Evolutionary conservation across 2,329 filamentous ascomycete species (phyloP).

Genomic region (Fusarium tuaranense): DNA sequence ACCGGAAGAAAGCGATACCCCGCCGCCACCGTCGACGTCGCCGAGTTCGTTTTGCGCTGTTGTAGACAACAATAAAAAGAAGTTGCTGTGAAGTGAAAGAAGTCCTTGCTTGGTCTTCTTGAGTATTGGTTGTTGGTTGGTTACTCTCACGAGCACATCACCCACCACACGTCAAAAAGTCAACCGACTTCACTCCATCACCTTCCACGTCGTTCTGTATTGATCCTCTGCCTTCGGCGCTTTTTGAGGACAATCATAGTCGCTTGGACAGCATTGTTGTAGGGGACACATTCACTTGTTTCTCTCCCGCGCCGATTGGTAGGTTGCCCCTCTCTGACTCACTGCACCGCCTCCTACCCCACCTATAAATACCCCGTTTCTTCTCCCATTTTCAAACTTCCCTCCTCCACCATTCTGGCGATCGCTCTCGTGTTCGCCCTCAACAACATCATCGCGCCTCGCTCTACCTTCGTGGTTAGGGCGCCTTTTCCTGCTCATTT

Average conservation of each 20-base stretch:
- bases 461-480: constrained; percentile 39
- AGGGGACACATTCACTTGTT: constrained; percentile 99
- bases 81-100: constrained; percentile 49
- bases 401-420: constrained; percentile 35
- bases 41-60: constrained; percentile 50
- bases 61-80: constrained; percentile 54
- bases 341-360: constrained; percentile 36
- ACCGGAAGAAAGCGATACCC: constrained; percentile 50
- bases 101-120: constrained; percentile 24
- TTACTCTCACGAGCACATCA: constrained; percentile 26
- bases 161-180: constrained; percentile 5
- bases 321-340: constrained; percentile 52
- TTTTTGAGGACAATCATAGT: constrained; percentile 33
- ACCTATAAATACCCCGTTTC: constrained; percentile 45
- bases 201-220: constrained; percentile 33
- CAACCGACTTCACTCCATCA: constrained; percentile 8
- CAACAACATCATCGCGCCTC: constrained; percentile 20
- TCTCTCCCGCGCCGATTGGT: constrained; percentile 84
- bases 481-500: constrained; percentile 14
- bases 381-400: constrained; percentile 35
- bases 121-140: constrained; percentile 32
- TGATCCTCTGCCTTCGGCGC: constrained; percentile 35
- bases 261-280: constrained; percentile 54
- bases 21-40: constrained; percentile 46
- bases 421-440: constrained; percentile 8